A percentile compares a stretch with the other conserved stretches of the same genome.
Evolutionary conservation across 768 basidiomycete species (phyloP).

Genomic region (Podaxis sp.): DNA sequence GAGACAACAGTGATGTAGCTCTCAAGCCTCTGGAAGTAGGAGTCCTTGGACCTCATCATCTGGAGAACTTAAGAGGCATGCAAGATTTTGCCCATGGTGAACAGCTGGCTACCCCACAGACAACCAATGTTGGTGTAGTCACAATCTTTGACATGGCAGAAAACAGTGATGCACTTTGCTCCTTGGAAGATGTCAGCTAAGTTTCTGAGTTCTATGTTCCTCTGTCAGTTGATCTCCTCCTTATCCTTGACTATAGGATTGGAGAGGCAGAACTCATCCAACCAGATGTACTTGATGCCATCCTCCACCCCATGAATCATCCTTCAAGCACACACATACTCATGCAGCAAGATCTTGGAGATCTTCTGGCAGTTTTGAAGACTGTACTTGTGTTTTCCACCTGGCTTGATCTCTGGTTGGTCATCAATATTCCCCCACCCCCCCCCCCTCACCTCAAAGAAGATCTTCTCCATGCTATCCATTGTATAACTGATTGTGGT

Average conservation of each 20-base stretch:
- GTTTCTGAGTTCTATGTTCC: slow-evolving; percentile 3
- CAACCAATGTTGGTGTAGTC: slow-evolving; percentile 5
- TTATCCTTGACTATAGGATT: not conserved
- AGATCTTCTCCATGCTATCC: slow-evolving; percentile 4
- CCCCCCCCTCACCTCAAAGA: not conserved
- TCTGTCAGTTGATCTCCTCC: not conserved
- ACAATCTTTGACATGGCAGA: slow-evolving; percentile 9
- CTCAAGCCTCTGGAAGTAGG: not conserved
- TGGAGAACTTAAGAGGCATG: slow-evolving; percentile 1
- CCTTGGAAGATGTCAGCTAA: slow-evolving; percentile 13
- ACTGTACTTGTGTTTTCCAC: slow-evolving; percentile 5
- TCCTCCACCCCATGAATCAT: not conserved
- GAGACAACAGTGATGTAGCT: slow-evolving; percentile 4
- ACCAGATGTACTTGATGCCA: slow-evolving; percentile 11
- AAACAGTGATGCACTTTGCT: slow-evolving; percentile 3
- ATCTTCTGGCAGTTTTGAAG: slow-evolving; percentile 2
- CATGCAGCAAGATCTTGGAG: not conserved
- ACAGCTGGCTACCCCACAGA: slow-evolving; percentile 11
- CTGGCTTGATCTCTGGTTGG: not conserved
- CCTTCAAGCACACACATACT: slow-evolving; percentile 3
- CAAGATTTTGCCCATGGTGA: slow-evolving; percentile 13
- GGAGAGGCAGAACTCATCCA: slow-evolving; percentile 14
- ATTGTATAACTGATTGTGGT: slow-evolving; percentile 13
- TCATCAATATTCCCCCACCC: not conserved
- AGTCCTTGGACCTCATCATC: slow-evolving; percentile 1